phyloP scores from a whole-genome alignment of 768 basidiomycete species.

The Wakefieldia striispora region DNA sequence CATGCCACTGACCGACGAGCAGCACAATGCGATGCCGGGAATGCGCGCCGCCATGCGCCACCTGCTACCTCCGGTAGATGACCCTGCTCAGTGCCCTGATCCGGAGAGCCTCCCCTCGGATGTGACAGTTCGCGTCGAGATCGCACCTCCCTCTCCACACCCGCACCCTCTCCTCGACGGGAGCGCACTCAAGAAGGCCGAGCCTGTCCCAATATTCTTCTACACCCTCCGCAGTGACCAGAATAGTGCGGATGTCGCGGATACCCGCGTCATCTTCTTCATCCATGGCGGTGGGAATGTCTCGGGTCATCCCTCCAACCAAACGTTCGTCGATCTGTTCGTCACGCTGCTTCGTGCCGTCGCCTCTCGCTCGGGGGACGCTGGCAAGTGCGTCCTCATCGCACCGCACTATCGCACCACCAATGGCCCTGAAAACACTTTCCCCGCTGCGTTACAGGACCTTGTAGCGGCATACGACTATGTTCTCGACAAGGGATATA shows the following conservation, averaged over 20 bases:
- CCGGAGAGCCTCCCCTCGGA: constrained; percentile 4
- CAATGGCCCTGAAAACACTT: constrained; percentile 13
- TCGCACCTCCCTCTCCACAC: constrained; percentile 9
- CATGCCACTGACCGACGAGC: constrained; percentile 13
- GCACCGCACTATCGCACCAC: constrained; percentile 15
- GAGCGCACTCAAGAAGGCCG: constrained; percentile 7
- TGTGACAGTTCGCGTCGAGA: constrained; percentile 11
- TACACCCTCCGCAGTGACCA: constrained; percentile 2
- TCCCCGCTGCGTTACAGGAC: constrained; percentile 15
- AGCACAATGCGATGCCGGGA: constrained; percentile 2
- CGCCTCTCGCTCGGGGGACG: neutral
- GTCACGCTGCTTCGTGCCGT: neutral
- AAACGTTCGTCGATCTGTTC: constrained; percentile 2
- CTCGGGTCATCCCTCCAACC: constrained; percentile 11
- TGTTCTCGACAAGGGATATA: constrained; percentile 10
- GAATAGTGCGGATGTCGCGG: neutral
- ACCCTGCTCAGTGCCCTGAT: constrained; percentile 4
- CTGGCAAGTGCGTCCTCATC: neutral
- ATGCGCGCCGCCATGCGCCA: neutral
- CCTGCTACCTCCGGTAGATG: constrained; percentile 9
- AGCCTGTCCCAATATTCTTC: constrained; percentile 21
- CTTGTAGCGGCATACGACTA: constrained; percentile 14
- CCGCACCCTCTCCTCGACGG: constrained; percentile 2
- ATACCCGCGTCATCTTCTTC: constrained; percentile 20
- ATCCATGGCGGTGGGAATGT: constrained; percentile 22